phyloP scores from a whole-genome alignment of 345 rosid species.

The Rubroshorea leprosula region DNA sequence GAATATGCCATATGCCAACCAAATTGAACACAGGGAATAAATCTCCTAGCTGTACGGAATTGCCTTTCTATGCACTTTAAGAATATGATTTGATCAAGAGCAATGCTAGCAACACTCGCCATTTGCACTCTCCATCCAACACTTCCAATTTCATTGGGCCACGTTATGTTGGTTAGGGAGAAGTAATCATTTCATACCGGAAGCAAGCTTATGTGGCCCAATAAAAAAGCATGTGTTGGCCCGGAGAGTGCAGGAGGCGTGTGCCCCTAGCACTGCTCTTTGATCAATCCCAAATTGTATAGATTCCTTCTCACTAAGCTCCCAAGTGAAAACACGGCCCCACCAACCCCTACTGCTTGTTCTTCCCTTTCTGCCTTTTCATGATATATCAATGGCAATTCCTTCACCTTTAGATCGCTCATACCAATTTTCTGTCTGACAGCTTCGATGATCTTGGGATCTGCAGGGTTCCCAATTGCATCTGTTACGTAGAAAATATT shows the following conservation, averaged over 20 bases:
- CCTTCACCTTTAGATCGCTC: constrained; percentile 64
- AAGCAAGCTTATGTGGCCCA: too few relatives aligned
- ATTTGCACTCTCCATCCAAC: too few relatives aligned
- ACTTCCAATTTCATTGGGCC: too few relatives aligned
- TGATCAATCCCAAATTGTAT: constrained; percentile 73
- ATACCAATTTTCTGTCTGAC: constrained; percentile 70
- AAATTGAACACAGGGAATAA: constrained; percentile 3
- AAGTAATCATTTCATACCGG: too few relatives aligned
- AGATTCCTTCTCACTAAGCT: constrained; percentile 84
- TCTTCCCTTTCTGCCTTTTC: constrained; percentile 48
- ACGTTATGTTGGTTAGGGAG: too few relatives aligned
- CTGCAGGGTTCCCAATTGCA: constrained; percentile 56
- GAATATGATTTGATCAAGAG: constrained; percentile 76
- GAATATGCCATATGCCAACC: constrained; percentile 36
- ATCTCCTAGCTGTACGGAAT: too few relatives aligned
- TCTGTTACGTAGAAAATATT: constrained; percentile 81
- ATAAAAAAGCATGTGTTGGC: too few relatives aligned
- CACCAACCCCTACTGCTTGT: constrained; percentile 53
- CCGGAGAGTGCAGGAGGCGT: too few relatives aligned
- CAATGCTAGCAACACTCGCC: too few relatives aligned
- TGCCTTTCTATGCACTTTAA: constrained; percentile 18
- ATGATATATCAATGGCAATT: constrained; percentile 48
- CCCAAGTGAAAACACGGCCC: constrained; percentile 74
- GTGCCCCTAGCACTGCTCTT: too few relatives aligned
- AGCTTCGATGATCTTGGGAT: constrained; percentile 59